Base-by-base conservation (phyloP, 2,329 filamentous ascomycete species). In the Monilinia fructicola region DNA sequence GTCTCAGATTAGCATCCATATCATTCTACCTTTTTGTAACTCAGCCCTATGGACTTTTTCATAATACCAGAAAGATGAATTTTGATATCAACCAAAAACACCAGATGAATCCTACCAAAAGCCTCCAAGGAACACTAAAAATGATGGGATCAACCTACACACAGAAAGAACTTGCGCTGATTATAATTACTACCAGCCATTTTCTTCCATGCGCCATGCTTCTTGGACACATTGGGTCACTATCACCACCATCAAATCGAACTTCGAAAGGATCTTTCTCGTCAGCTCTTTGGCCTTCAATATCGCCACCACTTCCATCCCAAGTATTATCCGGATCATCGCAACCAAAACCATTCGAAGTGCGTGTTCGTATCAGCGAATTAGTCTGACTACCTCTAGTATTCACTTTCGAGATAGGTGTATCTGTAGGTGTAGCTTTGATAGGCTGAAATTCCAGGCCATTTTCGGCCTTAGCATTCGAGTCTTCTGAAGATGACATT, bases 131-230 rank as follows among this genome's bases (percentile, higher is more conserved):
- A n/a, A 44, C 60, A 63, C 44, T 54, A 66, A 35, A 62, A 38
- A 63, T 38, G 60, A 61, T 66, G 61, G 56, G 67, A 31, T 28
- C 40, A 70, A 87, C 90, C 83, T 84, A 93, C 90, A 97, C 93
- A 77, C 91, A 94, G 67, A 95, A 82, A 56, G 91, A 91, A 10
- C 89, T 90, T 65, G 84, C 76, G 12, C 88, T 87, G n/a, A 93
- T 83, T 67, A 97, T 89, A 46, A 87, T 71, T 1, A 93, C 87
- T 69, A 97, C 89, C 40, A 87, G 66, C 94, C 94, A 97, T 75
- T 93, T 93, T 69, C 86, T 84, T n/a, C 78, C 75, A 23, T 77
- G 82, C 21, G 78, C 79, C 80, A 92, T 87, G 76, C 85, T 92
- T 67, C 89, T 86, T 0, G 93, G 93, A 72, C 89, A 90, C 77